Percentiles rank a stretch among this genome's conserved stretches.
phyloP scores from a whole-genome alignment of 108 stramenopile species.

The Conticribra guillardii region DNA sequence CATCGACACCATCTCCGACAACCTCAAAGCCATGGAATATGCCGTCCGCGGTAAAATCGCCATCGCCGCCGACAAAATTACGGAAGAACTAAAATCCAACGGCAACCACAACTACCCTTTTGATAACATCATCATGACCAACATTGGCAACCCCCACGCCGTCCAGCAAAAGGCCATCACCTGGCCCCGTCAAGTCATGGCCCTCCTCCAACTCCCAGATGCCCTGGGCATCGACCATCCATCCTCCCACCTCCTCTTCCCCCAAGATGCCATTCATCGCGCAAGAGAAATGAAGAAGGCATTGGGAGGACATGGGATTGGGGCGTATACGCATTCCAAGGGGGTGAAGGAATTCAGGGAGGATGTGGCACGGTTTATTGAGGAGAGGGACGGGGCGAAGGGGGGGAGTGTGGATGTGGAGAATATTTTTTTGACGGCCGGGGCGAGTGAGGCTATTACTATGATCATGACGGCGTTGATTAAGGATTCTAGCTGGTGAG shows the following conservation, averaged over 20 bases:
- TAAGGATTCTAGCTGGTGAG: constrained; percentile 58
- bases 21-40: constrained; percentile 82
- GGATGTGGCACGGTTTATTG: constrained; percentile 89
- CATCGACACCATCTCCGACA: constrained; percentile 65
- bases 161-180: constrained; percentile 90
- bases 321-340: constrained; percentile 87
- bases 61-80: constrained; percentile 80
- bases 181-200: constrained; percentile 89
- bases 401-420: constrained; percentile 72
- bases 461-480: constrained; percentile 81
- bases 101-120: constrained; percentile 55
- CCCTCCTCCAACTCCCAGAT: constrained; percentile 75
- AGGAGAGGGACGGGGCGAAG: constrained; percentile 70
- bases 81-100: constrained; percentile 46
- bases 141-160: constrained; percentile 97
- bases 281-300: constrained; percentile 64
- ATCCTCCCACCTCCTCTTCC: constrained; percentile 56
- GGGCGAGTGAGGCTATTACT: constrained; percentile 89
- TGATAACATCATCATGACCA: constrained; percentile 93
- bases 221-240: constrained; percentile 77
- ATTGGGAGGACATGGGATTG: constrained; percentile 69
- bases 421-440: constrained; percentile 93
- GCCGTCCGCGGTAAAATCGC: constrained; percentile 88
- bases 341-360: constrained; percentile 69
- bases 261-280: constrained; percentile 69